These are phyloP conservation scores for Protomyces arabidopsidicola DNA, from an alignment of 1,139 yeast genomes.

Conservation along the genomic window DNA sequence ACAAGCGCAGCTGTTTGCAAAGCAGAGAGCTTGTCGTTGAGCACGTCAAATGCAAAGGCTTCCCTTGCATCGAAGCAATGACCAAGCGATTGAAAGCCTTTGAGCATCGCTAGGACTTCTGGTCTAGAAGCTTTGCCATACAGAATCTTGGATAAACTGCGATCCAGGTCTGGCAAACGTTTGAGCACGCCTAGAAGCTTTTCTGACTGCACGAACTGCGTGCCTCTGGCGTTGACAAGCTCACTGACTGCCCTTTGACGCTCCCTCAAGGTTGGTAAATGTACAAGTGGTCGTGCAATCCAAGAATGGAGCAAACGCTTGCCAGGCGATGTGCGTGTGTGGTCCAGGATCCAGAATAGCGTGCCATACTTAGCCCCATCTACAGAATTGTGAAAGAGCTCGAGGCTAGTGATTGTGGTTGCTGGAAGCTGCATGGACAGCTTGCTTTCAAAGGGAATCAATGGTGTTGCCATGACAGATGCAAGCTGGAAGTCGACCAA, in stretches of 20 bases:
- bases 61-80: constrained; percentile 32
- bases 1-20: constrained; percentile 37
- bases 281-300: constrained; percentile 67
- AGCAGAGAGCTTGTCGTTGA: constrained; percentile 33
- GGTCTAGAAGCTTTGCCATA: constrained; percentile 60
- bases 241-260: constrained; percentile 65
- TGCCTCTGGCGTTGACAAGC: constrained; percentile 41
- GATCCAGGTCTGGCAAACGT: constrained; percentile 61
- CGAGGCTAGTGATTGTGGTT: constrained; percentile 63
- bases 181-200: constrained; percentile 48
- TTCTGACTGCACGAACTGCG: constrained; percentile 45
- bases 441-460: constrained; percentile 50
- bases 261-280: constrained; percentile 50
- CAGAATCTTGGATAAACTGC: constrained; percentile 60
- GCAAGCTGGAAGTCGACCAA: constrained; percentile 60
- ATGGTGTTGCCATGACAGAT: constrained; percentile 51
- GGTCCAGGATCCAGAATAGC: constrained; percentile 70
- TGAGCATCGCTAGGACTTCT: constrained; percentile 60
- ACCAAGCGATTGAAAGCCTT: constrained; percentile 37
- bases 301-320: constrained; percentile 60
- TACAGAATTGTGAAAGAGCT: constrained; percentile 64
- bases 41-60: constrained; percentile 36
- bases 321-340: constrained; percentile 75
- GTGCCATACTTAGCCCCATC: constrained; percentile 60
- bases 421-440: constrained; percentile 64